Conservation (phyloP, 2,329 filamentous ascomycete genomes). For the Myriangium duriaei region DNA sequence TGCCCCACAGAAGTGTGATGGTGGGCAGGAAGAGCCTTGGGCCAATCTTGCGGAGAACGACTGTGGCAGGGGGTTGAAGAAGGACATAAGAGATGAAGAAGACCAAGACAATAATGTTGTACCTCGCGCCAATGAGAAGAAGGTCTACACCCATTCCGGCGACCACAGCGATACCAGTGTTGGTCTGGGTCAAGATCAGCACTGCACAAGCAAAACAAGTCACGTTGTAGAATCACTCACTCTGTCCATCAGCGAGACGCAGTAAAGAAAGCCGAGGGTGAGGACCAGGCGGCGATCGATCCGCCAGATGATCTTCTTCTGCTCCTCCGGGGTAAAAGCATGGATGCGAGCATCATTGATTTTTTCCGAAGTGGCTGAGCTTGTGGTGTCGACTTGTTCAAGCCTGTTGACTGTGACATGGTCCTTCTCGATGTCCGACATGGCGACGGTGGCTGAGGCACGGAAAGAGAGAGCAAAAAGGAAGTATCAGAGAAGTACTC, state of each 20-base stretch:
- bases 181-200: no score
- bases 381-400: constrained; percentile 6
- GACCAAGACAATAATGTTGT: constrained; percentile 45
- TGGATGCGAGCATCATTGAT: constrained; percentile 20
- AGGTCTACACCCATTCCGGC: constrained; percentile 25
- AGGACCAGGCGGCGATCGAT: constrained; percentile 48
- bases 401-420: constrained; percentile 3
- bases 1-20: constrained; percentile 45
- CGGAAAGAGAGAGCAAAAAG: no score
- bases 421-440: constrained; percentile 2
- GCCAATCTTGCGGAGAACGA: constrained; percentile 55
- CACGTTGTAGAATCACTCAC: background rate
- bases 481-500: no score
- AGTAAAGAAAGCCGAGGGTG: constrained; percentile 31
- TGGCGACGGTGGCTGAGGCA: no score
- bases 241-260: constrained; percentile 23
- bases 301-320: constrained; percentile 53
- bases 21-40: constrained; percentile 22
- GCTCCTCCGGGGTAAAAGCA: constrained; percentile 46
- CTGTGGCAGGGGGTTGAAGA: constrained; percentile 59
- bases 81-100: constrained; percentile 65
- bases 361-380: constrained; percentile 7
- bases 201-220: background rate
- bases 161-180: constrained; percentile 23
- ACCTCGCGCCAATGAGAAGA: constrained; percentile 19